These are phyloP conservation scores for Mucor piriformis DNA, from an alignment of 371 early-diverging fungal genomes.

Conservation along the genomic window DNA sequence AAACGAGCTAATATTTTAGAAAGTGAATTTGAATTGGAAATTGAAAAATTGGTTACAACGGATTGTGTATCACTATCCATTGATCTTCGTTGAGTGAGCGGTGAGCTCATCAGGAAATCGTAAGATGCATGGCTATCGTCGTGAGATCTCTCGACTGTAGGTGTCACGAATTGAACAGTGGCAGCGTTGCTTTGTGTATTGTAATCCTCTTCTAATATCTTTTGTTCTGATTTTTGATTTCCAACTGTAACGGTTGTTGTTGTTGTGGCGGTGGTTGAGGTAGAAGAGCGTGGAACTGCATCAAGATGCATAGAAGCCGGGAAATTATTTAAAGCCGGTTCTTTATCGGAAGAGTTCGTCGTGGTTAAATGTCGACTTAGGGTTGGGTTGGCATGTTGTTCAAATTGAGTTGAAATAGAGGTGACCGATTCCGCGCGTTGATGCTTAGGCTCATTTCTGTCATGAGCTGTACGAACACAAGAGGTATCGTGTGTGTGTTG, in stretches of 20 bases:
- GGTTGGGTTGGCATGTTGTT: constrained; percentile 8
- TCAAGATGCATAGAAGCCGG: constrained; percentile 4
- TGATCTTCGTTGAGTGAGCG: constrained; percentile 44
- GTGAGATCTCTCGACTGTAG: constrained; percentile 10
- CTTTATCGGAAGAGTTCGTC: constrained; percentile 7
- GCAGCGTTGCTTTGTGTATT: constrained; percentile 6
- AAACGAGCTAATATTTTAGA: constrained; percentile 59
- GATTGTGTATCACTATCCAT: constrained; percentile 60
- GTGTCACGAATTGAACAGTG: constrained; percentile 16
- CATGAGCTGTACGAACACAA: neutral
- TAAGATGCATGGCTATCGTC: constrained; percentile 20
- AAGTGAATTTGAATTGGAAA: constrained; percentile 62
- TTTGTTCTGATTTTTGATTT: constrained; percentile 11
- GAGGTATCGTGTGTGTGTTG: constrained; percentile 8
- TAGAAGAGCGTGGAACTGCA: constrained; percentile 7
- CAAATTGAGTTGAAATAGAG: neutral
- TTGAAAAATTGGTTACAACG: constrained; percentile 55
- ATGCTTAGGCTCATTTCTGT: neutral
- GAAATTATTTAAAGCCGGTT: neutral
- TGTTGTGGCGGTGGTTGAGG: constrained; percentile 30
- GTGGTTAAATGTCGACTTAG: constrained; percentile 13
- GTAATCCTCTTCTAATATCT: neutral
- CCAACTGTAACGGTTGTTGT: constrained; percentile 31
- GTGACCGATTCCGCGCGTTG: neutral
- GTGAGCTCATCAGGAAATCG: constrained; percentile 33